These are phyloP conservation scores for Aspergillus sp. DNA, from an alignment of 2,329 filamentous ascomycete genomes.

Conservation along the genomic window DNA sequence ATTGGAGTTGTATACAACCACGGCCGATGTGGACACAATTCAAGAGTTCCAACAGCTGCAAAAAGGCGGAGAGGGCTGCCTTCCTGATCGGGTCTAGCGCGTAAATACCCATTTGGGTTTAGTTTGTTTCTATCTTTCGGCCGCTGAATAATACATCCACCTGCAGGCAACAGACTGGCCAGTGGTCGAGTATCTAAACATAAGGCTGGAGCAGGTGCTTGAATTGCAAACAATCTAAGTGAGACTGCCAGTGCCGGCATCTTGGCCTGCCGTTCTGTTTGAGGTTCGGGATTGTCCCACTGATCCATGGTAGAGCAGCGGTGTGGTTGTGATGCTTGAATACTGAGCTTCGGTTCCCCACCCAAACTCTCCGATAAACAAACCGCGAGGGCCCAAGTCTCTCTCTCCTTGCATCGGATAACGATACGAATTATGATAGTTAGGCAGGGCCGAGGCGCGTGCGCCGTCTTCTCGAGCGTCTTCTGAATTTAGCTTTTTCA, in stretches of 20 bases:
- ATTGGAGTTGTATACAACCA: constrained; percentile 5
- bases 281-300: background rate
- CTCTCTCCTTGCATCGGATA: background rate
- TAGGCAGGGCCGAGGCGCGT: background rate
- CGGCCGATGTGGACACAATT: constrained; percentile 10
- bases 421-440: background rate
- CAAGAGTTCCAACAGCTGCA: constrained; percentile 16
- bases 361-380: background rate
- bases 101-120: background rate
- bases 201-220: background rate
- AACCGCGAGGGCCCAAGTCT: background rate
- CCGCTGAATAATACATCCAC: background rate
- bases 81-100: constrained; percentile 15
- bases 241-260: background rate
- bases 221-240: background rate
- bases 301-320: background rate
- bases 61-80: constrained; percentile 15
- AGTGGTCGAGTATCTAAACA: too few species aligned
- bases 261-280: background rate
- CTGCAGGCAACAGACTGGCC: background rate
- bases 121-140: background rate
- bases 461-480: background rate
- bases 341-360: background rate
- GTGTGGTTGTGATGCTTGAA: background rate
- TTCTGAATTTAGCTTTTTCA: background rate